A percentile compares a stretch with the other conserved stretches of the same genome.
phyloP scores from a whole-genome alignment of 495 filamentous ascomycete genomes.

The Apodospora peruviana region DNA sequence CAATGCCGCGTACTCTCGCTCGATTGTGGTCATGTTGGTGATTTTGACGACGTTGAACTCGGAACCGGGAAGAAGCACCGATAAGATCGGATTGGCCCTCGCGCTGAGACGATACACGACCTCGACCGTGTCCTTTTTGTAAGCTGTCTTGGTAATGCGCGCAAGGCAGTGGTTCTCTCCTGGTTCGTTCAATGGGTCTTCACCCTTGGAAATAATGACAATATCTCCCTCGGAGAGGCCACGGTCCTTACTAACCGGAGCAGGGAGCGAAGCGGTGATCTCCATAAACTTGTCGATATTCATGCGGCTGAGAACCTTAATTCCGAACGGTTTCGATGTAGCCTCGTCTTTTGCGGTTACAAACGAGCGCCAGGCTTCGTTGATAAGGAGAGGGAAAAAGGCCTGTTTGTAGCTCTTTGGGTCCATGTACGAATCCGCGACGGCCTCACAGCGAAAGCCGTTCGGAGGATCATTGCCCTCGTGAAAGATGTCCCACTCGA shows the following conservation, averaged over 20 bases:
- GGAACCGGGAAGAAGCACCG: constrained; percentile 50
- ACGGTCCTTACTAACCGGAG: constrained; percentile 61
- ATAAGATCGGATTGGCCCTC: constrained; percentile 43
- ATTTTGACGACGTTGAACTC: constrained; percentile 74
- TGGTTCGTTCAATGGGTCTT: constrained; percentile 56
- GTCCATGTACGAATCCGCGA: constrained; percentile 69
- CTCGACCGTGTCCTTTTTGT: constrained; percentile 73
- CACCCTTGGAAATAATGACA: constrained; percentile 69
- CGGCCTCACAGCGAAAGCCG: constrained; percentile 62
- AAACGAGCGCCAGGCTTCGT: constrained; percentile 95
- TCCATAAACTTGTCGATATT: constrained; percentile 91
- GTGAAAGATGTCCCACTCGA: constrained; percentile 92
- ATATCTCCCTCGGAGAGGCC: constrained; percentile 80
- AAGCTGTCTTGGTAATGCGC: constrained; percentile 68
- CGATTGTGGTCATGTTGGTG: constrained; percentile 82
- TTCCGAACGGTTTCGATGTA: constrained; percentile 67
- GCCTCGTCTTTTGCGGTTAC: constrained; percentile 84
- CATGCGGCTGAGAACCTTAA: constrained; percentile 79
- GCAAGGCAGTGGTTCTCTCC: constrained; percentile 76
- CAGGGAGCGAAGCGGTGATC: constrained; percentile 74
- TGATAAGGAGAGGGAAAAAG: constrained; percentile 83
- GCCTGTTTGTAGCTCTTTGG: constrained; percentile 77
- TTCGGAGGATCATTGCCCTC: constrained; percentile 76
- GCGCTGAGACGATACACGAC: constrained; percentile 74
- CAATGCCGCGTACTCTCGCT: constrained; percentile 89